These are phyloP conservation scores for Fusarium sp. DNA, from an alignment of 2,329 filamentous ascomycete species.

Conservation along the genomic window DNA sequence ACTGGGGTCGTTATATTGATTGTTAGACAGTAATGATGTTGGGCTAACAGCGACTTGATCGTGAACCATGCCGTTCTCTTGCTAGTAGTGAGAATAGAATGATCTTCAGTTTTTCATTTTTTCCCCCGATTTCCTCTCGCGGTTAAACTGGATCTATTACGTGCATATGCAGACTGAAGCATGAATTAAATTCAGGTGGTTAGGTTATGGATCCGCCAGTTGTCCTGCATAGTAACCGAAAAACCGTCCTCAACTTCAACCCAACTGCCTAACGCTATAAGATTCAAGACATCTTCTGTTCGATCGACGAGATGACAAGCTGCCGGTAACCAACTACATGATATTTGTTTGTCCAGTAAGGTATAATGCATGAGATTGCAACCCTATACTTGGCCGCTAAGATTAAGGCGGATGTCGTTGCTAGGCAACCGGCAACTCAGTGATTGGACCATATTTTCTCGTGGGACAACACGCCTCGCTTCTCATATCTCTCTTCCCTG, in stretches of 20 bases:
- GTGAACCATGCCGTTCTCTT: not conserved
- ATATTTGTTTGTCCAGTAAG: not conserved
- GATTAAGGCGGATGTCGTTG: slow-evolving; percentile 43
- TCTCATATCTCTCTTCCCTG: slow-evolving; percentile 39
- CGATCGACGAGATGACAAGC: not conserved
- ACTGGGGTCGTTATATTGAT: not conserved
- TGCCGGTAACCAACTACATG: not conserved
- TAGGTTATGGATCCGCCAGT: slow-evolving; percentile 3
- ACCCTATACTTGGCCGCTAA: slow-evolving; percentile 27
- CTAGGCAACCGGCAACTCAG: slow-evolving; percentile 46
- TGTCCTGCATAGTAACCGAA: slow-evolving; percentile 5
- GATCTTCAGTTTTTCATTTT: not conserved
- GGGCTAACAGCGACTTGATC: not conserved
- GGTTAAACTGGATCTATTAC: not conserved
- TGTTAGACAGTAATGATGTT: not conserved
- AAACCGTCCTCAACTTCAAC: not conserved
- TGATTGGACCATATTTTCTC: slow-evolving; percentile 49
- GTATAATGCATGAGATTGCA: slow-evolving; percentile 25
- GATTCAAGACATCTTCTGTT: not conserved
- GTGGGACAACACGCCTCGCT: slow-evolving; percentile 45
- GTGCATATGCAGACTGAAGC: not conserved
- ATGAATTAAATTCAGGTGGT: not conserved
- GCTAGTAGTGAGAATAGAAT: not conserved
- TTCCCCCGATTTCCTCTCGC: not conserved
- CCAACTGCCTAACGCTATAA: not conserved